phyloP scores from a whole-genome alignment of 139 green algal species.

The Marvania coccoides region DNA sequence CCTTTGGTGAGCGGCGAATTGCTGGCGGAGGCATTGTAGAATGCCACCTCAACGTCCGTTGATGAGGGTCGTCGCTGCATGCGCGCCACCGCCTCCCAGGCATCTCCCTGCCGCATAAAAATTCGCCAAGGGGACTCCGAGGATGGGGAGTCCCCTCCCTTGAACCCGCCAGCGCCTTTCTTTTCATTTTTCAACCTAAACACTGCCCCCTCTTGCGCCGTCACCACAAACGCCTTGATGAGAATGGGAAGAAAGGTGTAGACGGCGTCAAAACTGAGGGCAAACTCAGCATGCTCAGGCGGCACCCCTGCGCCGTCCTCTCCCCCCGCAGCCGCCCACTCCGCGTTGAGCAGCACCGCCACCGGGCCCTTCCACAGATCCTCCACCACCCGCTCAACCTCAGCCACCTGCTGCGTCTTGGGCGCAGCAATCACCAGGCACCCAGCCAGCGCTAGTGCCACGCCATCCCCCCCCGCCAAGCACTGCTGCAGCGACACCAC shows the following conservation, averaged over 20 bases:
- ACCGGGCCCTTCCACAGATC: neutral
- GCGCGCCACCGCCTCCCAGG: conserved; percentile 3
- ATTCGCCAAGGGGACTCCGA: conserved; percentile 12
- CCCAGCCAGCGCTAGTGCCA: neutral
- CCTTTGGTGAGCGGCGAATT: conserved; percentile 1
- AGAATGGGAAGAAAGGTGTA: conserved; percentile 29
- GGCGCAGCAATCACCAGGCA: conserved; percentile 12
- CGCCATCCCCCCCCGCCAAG: neutral
- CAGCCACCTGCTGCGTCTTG: neutral
- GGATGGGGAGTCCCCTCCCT: neutral
- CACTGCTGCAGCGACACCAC: conserved; percentile 2
- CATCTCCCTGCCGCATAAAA: conserved; percentile 1
- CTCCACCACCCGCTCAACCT: conserved; percentile 11
- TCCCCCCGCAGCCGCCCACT: conserved; percentile 8
- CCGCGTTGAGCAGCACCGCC: conserved; percentile 16
- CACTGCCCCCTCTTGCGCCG: conserved; percentile 19
- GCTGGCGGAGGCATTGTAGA: conserved; percentile 9
- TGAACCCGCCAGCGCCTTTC: neutral
- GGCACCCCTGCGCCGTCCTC: neutral
- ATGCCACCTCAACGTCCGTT: conserved; percentile 8
- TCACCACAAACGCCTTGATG: conserved; percentile 16
- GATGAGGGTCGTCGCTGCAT: conserved; percentile 17
- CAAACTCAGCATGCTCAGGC: neutral
- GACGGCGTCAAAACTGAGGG: conserved; percentile 16
- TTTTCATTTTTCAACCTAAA: conserved; percentile 9